Conservation (phyloP, 139 green algal species). For the Picochlorum sp. region DNA sequence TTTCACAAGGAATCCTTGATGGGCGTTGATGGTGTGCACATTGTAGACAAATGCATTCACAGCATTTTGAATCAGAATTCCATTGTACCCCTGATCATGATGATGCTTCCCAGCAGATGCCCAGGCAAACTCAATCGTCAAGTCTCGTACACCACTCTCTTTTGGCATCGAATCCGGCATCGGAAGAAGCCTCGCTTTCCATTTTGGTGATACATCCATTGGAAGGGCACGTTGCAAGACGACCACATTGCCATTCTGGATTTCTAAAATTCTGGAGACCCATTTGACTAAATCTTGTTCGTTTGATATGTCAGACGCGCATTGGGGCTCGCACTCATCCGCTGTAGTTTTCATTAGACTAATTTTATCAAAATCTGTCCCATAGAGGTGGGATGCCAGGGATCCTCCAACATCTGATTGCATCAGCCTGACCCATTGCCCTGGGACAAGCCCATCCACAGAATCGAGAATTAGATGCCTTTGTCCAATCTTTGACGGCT, state of each 20-base stretch:
- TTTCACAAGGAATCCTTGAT: background rate
- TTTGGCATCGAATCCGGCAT: constrained; percentile 4
- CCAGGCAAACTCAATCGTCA: constrained; percentile 8
- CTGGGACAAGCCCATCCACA: background rate
- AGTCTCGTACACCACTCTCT: constrained; percentile 2
- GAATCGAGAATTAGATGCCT: background rate
- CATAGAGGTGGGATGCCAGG: constrained; percentile 5
- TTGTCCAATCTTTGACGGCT: background rate
- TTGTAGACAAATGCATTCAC: constrained; percentile 9
- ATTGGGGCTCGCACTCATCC: background rate
- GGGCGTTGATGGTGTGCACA: constrained; percentile 4
- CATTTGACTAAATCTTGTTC: constrained; percentile 8
- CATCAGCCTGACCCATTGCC: constrained; percentile 10
- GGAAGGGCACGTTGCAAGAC: constrained; percentile 8
- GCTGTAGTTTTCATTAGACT: background rate
- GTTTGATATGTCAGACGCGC: background rate
- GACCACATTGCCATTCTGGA: background rate
- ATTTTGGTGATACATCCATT: constrained; percentile 4
- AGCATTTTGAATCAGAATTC: constrained; percentile 4
- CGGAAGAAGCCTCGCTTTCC: background rate
- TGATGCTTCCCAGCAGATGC: background rate
- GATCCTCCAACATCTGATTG: background rate
- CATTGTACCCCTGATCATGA: constrained; percentile 8
- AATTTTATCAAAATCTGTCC: background rate
- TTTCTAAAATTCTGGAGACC: background rate